Evolutionary conservation across 2,329 filamentous ascomycete genomes (phyloP), one percentile per base, ranked within the genome.

Genomic region (Aspergillus novofumigatus): DNA sequence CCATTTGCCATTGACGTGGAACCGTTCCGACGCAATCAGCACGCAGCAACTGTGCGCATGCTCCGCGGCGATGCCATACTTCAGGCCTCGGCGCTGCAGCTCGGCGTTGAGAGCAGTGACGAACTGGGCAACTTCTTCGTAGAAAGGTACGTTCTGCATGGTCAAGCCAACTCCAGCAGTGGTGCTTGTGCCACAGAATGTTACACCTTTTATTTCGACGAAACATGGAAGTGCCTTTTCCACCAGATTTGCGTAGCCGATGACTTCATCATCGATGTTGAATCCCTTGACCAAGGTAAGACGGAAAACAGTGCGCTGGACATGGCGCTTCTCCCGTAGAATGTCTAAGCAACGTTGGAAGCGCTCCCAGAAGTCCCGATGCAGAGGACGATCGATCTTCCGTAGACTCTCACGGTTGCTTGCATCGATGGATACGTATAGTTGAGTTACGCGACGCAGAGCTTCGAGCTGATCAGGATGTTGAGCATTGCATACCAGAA

Each of bases 81-180:
- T 81, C 6, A 97, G 79, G 0, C 90, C 91, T 44, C 90, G 82
- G 52, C 81, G 80, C 41, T 80, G 78, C 11, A 97, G 79, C 59
- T 89, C 87, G 35, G 77, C 76, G 61, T 92, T 86, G 0, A 97
- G 82, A 0, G 88, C 87, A 42, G 83, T 81, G 9, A 95, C 92
- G 69, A 97, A 97, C 2, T 87, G 85, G 38, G 84, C 84, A 2
- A 97, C 90, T 75, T 97, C 93, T 72, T 89, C 88, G 77, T 97
- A 97, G 70, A 96, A 97, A 0, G 93, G 93, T 9, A 97, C 94
- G 69, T 97, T 97, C 67, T 91, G 86, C 93, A 97, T 97, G n/a
- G 87, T 94, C 49, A 97, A 80, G 0, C 93, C 93, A 0, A 91
- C 92, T 53, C 87, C 88, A 3, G 89, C 87, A 8, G 90, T 90